Base-by-base conservation (phyloP, 768 basidiomycete species). In the Kwoniella pini region DNA sequence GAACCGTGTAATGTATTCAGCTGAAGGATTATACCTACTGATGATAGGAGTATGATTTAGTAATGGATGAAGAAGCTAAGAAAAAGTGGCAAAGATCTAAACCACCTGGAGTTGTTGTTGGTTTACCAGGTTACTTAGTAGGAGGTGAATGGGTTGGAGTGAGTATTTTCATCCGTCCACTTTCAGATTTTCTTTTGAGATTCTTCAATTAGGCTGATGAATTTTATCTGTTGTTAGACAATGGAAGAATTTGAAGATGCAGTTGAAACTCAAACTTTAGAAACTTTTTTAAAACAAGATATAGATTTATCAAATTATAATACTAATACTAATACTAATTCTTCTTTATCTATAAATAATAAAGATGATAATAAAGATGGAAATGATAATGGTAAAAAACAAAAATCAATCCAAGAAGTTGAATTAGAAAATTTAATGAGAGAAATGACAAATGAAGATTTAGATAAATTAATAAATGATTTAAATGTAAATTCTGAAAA, bases 231-330 rank as follows among this genome's bases (percentile, higher is more conserved):
- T 46, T 1, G 2, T 19, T 22, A 75, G 74, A 72, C 69, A 3
- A 75, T 75, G 71, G 74, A 75, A 22, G 74, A 75, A 21, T 75
- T 72, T 31, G 74, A 75, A 65, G 56, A 75, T 24, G 74, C 74
- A 22, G 71, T 72, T 17, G 74, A 75, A 44, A 64, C 63, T 0
- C 64, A 57, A 11, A 64, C 60, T 1, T 66, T 75, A 27, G 65
- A 55, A 43, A 13, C 54, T 12, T 70, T 75, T 60, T 64, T 75
- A 36, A 66, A 68, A 38, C 74, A 75, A 56, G 68, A 72, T 44
- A 53, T 59, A 36, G 72, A 74, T 30, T 40, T 67, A 6, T 54
- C 56, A 9, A 19, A 3, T n/a, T n/a, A n/a, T n/a, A n/a, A n/a
- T n/a, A n/a, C n/a, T n/a, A n/a, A n/a, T n/a, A n/a, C n/a, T n/a